Evolutionary conservation across 257 asterid species (phyloP), one percentile per base, ranked within the genome.

Genomic region (Vinca minor): DNA sequence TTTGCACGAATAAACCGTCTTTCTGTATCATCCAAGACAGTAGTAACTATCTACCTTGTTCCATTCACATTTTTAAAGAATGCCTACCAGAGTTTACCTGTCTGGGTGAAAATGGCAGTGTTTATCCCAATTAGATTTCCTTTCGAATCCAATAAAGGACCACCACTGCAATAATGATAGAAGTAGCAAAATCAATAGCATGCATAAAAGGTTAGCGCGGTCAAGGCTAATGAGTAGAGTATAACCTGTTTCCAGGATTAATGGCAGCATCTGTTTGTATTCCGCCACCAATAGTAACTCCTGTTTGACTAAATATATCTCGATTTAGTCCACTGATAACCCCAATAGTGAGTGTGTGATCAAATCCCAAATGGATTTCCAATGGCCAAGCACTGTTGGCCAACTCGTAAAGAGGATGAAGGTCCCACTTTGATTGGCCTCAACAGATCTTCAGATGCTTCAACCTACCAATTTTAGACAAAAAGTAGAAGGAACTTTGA

Each of bases 311-410:
- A 69, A 81, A 83, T 71, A 92, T 92, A 77, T 92, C 98, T 74
- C 98, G 83, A 77, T 92, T 84, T 35, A 92, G 80, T 42, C 98
- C 98, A 64, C 98, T 89, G 71, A 92, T 76, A 78, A 92, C 95
- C 55, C 98, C 98, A 64, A 86, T 94, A 7, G 98, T 92, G 71
- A 92, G 98, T 3, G 98, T 89, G 81, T 92, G 98, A 68, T 92
- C 98, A 52, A 92, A 92, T 52, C 98, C n/a, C 98, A 77, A 92
- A 92, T 36, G 98, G 96, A 67, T 92, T 92, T 74, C 98, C 98
- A 54, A 92, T 92, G 54, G 98, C 98, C 66, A 92, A 73, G 77
- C 98, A 89, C 76, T 82, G 87, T 49, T 92, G 98, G 63, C 98
- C 98, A 58, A 92, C 98, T 84, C 73, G 87, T 50, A 92, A 77